These are phyloP conservation scores for Chaetothyriales sp. DNA, from an alignment of 2,329 filamentous ascomycete genomes.

Conservation along the genomic window DNA sequence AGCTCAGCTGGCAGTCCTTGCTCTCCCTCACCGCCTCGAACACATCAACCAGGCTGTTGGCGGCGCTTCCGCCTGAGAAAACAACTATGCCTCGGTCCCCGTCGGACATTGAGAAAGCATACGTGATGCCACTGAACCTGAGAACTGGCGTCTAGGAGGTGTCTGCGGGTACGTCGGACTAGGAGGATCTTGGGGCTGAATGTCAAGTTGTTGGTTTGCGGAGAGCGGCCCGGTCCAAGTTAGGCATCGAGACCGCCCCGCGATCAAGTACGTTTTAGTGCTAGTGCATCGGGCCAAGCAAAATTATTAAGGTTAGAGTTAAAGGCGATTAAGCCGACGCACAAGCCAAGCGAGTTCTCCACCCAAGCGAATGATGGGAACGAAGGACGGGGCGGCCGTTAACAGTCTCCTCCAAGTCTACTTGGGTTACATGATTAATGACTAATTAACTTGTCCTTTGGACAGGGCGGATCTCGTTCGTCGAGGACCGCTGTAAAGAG, in stretches of 20 bases:
- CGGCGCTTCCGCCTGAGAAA: slow-evolving; percentile 86
- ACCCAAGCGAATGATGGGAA: too few relatives aligned
- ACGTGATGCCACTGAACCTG: slow-evolving; percentile 76
- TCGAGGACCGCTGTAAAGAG: too few relatives aligned
- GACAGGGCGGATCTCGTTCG: too few relatives aligned
- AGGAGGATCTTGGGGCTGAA: slow-evolving; percentile 49
- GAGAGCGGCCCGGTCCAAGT: slow-evolving; percentile 62
- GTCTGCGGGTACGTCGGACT: slow-evolving; percentile 75
- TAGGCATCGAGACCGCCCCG: slow-evolving; percentile 84
- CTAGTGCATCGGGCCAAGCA: too few relatives aligned
- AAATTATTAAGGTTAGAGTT: too few relatives aligned
- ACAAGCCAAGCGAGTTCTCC: too few relatives aligned
- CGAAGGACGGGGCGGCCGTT: too few relatives aligned
- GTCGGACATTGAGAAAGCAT: slow-evolving; percentile 75
- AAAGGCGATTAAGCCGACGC: too few relatives aligned
- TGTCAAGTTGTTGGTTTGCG: slow-evolving; percentile 75
- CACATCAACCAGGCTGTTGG: slow-evolving; percentile 83
- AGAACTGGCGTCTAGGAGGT: slow-evolving; percentile 67
- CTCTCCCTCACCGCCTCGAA: slow-evolving; percentile 53
- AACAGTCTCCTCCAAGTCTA: too few relatives aligned
- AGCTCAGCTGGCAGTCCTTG: slow-evolving; percentile 55
- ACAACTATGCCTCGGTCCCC: slow-evolving; percentile 69
- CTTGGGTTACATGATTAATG: too few relatives aligned
- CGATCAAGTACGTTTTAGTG: too few relatives aligned
- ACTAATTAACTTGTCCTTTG: too few relatives aligned